phyloP scores from a whole-genome alignment of 331 rosid species.

The Erythrophleum ivorense region DNA sequence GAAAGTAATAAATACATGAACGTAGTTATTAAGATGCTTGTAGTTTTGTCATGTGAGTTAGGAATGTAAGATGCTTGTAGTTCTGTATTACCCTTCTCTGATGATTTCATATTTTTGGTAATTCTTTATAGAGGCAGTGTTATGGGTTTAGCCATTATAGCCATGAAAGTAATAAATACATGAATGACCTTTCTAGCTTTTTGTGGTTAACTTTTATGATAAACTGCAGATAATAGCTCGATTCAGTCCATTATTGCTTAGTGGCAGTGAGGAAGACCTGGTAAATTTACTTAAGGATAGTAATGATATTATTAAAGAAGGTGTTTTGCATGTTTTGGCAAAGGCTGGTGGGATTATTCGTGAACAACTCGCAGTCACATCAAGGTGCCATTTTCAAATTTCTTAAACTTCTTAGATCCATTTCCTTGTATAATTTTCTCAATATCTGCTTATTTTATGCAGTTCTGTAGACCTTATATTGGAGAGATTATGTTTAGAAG shows the following conservation, averaged over 20 bases:
- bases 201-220: slow-evolving; percentile 31
- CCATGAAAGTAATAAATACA: slow-evolving; percentile 17
- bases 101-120: background rate
- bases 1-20: too few relatives aligned
- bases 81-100: background rate
- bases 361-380: slow-evolving; percentile 75
- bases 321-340: slow-evolving; percentile 76
- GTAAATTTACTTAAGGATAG: slow-evolving; percentile 81
- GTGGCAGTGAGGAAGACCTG: slow-evolving; percentile 82
- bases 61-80: slow-evolving; percentile 3
- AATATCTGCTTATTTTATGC: slow-evolving; percentile 46
- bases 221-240: slow-evolving; percentile 87
- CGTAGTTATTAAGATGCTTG: too few relatives aligned
- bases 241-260: slow-evolving; percentile 79
- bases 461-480: slow-evolving; percentile 92
- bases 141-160: slow-evolving; percentile 18
- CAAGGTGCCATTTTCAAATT: slow-evolving; percentile 61
- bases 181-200: slow-evolving; percentile 11
- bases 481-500: slow-evolving; percentile 91
- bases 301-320: slow-evolving; percentile 82
- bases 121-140: slow-evolving; percentile 15
- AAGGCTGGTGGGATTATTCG: slow-evolving; percentile 96
- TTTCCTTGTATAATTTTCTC: slow-evolving; percentile 40
- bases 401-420: slow-evolving; percentile 32
- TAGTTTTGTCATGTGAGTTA: background rate